Evolutionary conservation across 148 eudicot genomes (phyloP).

Genomic region (Polygonum maritimum): DNA sequence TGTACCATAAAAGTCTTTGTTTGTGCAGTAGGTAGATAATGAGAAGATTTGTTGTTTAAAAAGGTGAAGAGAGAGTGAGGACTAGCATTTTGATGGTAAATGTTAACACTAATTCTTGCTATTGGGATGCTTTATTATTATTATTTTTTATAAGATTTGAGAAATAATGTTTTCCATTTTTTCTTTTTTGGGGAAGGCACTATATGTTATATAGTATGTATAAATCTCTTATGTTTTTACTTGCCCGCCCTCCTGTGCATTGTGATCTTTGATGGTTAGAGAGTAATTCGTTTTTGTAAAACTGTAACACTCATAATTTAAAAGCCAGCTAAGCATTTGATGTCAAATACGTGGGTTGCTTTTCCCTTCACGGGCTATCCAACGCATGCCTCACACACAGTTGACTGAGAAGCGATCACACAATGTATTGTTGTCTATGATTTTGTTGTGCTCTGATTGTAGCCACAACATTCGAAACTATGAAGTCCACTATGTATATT

Average conservation of each 20-base stretch:
- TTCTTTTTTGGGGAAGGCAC: neutral
- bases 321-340: too few relatives aligned
- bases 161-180: neutral
- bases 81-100: neutral
- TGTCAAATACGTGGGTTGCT: too few relatives aligned
- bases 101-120: neutral
- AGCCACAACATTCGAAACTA: too few relatives aligned
- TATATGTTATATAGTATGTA: neutral
- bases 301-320: too few relatives aligned
- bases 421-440: too few relatives aligned
- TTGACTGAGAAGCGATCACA: too few relatives aligned
- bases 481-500: too few relatives aligned
- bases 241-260: neutral
- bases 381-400: too few relatives aligned
- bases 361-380: too few relatives aligned
- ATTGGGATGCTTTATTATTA: neutral
- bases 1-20: slow-evolving; percentile 4
- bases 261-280: neutral
- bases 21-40: slow-evolving; percentile 9
- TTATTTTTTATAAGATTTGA: neutral
- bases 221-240: neutral
- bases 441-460: too few relatives aligned
- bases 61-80: neutral
- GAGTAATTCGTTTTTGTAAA: too few relatives aligned
- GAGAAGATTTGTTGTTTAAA: slow-evolving; percentile 4